A percentile compares a stretch with the other conserved stretches of the same genome.
Evolutionary conservation across 371 early-diverging fungal species (phyloP).

Genomic region (Syncephalastrum monosporum): DNA sequence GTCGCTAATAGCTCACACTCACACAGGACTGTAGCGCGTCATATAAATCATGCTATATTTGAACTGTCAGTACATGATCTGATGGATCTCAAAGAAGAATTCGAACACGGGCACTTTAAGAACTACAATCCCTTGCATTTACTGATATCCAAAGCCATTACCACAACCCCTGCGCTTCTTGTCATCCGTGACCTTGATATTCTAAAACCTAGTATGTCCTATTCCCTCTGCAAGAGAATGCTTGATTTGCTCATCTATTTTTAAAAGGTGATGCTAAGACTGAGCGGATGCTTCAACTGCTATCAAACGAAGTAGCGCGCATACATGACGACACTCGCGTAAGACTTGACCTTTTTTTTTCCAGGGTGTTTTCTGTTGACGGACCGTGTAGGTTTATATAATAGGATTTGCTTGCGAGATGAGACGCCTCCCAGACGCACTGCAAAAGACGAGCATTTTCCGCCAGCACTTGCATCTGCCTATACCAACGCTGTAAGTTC

Average conservation of each 20-base stretch:
- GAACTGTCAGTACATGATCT: constrained; percentile 29
- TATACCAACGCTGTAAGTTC: constrained; percentile 37
- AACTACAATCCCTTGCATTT: constrained; percentile 34
- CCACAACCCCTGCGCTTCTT: constrained; percentile 22
- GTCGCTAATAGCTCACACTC: neutral
- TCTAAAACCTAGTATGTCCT: constrained; percentile 11
- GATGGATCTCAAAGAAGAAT: constrained; percentile 34
- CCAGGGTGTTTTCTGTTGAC: neutral
- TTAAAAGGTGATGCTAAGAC: too few species aligned
- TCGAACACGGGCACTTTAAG: constrained; percentile 18
- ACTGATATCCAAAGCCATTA: constrained; percentile 20
- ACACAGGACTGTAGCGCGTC: constrained; percentile 15
- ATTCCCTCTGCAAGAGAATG: neutral
- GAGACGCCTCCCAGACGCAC: constrained; percentile 23
- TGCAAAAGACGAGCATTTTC: constrained; percentile 36
- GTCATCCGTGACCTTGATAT: constrained; percentile 29
- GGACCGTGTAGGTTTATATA: constrained; percentile 24
- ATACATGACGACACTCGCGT: constrained; percentile 17
- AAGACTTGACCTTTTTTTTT: neutral
- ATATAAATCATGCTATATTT: constrained; percentile 13
- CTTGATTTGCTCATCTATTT: constrained; percentile 7
- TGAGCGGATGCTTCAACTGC: too few species aligned
- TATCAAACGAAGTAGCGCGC: constrained; percentile 17
- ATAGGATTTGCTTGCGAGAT: constrained; percentile 34
- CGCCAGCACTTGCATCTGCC: constrained; percentile 38